Evolutionary conservation across 2,329 filamentous ascomycete genomes (phyloP), one percentile per base, ranked within the genome.

Genomic region (Colletotrichum agaves): DNA sequence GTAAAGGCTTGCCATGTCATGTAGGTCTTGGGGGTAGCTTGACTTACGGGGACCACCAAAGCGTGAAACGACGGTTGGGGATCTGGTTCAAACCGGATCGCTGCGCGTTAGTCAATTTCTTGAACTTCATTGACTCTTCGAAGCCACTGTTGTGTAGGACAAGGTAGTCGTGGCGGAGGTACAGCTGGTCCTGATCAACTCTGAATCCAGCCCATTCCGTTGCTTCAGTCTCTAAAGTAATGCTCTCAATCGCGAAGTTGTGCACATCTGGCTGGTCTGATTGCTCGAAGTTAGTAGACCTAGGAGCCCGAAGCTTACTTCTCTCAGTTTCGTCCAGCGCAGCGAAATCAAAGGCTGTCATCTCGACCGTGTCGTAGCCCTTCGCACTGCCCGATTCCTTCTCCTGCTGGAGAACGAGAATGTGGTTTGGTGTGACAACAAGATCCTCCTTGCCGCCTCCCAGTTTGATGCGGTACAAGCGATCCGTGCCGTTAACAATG

Each of bases 41-140:
- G 35, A 37, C 35, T 37, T 37, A 37, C 35, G 91, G 91, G 1
- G 91, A 96, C 96, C 96, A 99, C 96, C 96, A 99, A 0, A 99
- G 83, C 0, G 96, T 98, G 80, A 99, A 99, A 1, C 96, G 93
- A 88, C 96, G 93, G 77, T 99, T 99, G 0, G 96, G 96, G 77
- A 99, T 99, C 76, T 99, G 96, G 77, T 98, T 98, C 33, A 99
- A 80, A 93, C 96, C 96, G 19, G 93, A 97, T 73, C 96, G 88
- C 79, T 99, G 96, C 1, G 96, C 96, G 74, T 99, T 99, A 0
- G 96, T 99, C 68, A 99, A 84, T 79, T 99, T 99, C 82, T 99
- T 99, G 86, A 98, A 99, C 72, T 98, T 97, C 96, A 99, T 98
- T 0, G 76, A 80, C 50, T 88, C 85, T 73, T 85, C 81, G 66